phyloP scores from a whole-genome alignment of 2,329 filamentous ascomycete genomes.

The Trichoderma breve region DNA sequence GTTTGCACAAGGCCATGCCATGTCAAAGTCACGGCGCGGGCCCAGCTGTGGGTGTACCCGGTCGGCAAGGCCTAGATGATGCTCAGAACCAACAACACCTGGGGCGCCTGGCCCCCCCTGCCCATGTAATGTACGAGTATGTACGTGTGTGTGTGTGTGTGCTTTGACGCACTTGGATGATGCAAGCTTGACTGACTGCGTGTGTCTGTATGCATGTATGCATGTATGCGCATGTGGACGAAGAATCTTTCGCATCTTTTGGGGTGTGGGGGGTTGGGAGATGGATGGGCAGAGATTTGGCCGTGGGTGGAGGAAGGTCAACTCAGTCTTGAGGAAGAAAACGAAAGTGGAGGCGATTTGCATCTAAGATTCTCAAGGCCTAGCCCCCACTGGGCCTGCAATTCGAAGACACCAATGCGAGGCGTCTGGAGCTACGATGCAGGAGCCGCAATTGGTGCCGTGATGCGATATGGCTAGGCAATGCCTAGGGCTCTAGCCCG shows the following conservation, averaged over 20 bases:
- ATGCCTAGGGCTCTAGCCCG: neutral
- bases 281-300: conserved; percentile 5
- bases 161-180: neutral
- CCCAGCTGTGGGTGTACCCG: conserved; percentile 15
- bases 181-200: neutral
- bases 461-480: neutral
- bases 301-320: conserved; percentile 5
- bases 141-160: neutral
- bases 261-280: neutral
- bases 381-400: conserved; percentile 12
- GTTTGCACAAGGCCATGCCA: conserved; percentile 30
- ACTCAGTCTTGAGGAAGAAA: neutral
- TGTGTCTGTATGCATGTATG: neutral
- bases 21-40: conserved; percentile 21
- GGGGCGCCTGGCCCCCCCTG: conserved; percentile 20
- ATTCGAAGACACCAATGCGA: conserved; percentile 14
- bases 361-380: conserved; percentile 19
- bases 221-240: conserved; percentile 19
- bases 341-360: conserved; percentile 19
- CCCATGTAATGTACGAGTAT: conserved; percentile 18
- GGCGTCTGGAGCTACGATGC: conserved; percentile 10
- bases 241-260: conserved; percentile 19
- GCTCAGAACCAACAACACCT: conserved; percentile 19
- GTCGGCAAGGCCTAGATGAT: conserved; percentile 17
- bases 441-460: conserved; percentile 12